These are phyloP conservation scores for Geranium brycei DNA, from an alignment of 345 rosid species.

Conservation along the genomic window DNA sequence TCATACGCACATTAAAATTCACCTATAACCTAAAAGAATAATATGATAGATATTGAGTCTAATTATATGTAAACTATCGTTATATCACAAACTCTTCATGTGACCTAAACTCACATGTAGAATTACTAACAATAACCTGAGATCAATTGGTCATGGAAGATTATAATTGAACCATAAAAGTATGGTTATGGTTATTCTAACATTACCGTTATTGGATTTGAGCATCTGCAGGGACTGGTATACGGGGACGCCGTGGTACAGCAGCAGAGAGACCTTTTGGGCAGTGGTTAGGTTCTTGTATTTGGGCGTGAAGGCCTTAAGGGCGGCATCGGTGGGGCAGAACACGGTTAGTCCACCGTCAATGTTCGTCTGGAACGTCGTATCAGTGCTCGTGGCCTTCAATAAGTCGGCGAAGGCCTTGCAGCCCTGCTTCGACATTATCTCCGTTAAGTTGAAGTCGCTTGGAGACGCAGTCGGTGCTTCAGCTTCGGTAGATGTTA, in stretches of 20 bases:
- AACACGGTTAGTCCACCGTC: conserved; percentile 87
- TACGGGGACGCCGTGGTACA: conserved; percentile 71
- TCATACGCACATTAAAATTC: too few species aligned
- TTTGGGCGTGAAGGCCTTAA: conserved; percentile 49
- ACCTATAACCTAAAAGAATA: too few species aligned
- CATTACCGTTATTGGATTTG: conserved; percentile 40
- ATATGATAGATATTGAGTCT: too few species aligned
- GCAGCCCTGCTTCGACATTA: conserved; percentile 71
- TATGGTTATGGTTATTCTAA: too few species aligned
- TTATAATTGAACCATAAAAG: too few species aligned
- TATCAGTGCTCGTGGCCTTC: conserved; percentile 43
- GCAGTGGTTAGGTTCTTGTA: conserved; percentile 63
- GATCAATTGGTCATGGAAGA: too few species aligned
- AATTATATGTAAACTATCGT: too few species aligned
- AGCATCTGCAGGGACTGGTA: conserved; percentile 55
- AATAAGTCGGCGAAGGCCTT: conserved; percentile 61
- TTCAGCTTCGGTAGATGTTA: conserved; percentile 69
- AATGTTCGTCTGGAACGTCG: conserved; percentile 50
- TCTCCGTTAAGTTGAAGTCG: conserved; percentile 42
- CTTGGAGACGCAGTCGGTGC: conserved; percentile 77
- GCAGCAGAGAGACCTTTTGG: conserved; percentile 45
- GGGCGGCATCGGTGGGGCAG: conserved; percentile 56
- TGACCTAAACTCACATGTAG: too few species aligned
- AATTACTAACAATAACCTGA: too few species aligned
- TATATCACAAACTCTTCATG: too few species aligned